phyloP scores from a whole-genome alignment of 441 rosid species.

The Geranium incanum region DNA sequence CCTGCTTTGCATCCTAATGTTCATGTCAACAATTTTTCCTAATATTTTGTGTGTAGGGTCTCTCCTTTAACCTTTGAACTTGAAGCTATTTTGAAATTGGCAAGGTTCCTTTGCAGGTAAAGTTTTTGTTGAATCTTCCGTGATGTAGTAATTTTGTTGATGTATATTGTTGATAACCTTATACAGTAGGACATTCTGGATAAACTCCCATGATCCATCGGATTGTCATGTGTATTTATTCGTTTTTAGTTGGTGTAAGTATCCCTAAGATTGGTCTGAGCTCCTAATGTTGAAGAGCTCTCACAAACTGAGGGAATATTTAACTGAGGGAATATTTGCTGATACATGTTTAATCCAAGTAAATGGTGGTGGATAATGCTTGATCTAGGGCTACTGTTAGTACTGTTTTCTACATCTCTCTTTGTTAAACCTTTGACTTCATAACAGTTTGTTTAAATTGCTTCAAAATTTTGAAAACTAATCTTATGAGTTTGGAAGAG shows the following conservation, averaged over 20 bases:
- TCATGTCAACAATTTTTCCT: conserved; percentile 1
- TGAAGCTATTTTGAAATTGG: conserved; percentile 85
- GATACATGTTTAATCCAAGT: background rate
- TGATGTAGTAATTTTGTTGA: background rate
- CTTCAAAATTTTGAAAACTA: background rate
- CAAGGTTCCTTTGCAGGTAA: conserved; percentile 96
- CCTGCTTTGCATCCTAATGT: background rate
- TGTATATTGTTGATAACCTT: background rate
- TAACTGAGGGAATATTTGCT: background rate
- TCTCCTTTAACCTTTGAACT: conserved; percentile 96
- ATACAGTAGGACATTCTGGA: background rate
- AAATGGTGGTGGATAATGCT: background rate
- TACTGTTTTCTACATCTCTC: background rate
- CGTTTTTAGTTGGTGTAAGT: background rate
- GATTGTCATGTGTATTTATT: background rate
- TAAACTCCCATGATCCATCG: background rate
- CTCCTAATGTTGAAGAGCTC: background rate
- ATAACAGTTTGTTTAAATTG: background rate
- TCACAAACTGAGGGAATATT: background rate
- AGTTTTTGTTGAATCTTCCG: background rate
- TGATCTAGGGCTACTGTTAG: background rate
- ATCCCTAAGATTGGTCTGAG: background rate
- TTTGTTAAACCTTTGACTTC: background rate
- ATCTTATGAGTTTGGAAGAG: background rate
- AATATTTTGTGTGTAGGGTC: conserved; percentile 45